Evolutionary conservation across 805 yeast genomes (phyloP).

Genomic region (Phaffomyces thermotolerans): DNA sequence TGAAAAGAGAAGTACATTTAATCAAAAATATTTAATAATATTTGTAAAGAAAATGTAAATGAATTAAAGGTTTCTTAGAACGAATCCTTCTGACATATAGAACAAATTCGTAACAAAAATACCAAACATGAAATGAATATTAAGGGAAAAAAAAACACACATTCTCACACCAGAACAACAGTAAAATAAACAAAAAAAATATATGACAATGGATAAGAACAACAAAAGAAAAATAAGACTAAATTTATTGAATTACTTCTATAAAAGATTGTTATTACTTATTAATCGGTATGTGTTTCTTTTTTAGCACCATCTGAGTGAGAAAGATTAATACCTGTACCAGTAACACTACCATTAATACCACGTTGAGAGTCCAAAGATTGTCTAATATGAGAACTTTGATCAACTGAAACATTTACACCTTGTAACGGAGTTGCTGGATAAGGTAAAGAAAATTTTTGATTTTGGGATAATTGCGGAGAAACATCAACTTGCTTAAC

Average conservation of each 20-base stretch:
- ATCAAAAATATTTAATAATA: background rate
- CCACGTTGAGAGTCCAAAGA: constrained; percentile 8
- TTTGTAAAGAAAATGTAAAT: no score
- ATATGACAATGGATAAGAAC: background rate
- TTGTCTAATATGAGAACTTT: constrained; percentile 1
- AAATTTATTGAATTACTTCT: no score
- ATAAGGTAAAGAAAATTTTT: constrained; percentile 10
- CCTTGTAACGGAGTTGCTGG: constrained; percentile 5
- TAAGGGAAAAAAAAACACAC: background rate
- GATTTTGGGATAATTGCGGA: constrained; percentile 11
- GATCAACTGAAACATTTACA: constrained; percentile 1
- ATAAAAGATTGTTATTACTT: background rate
- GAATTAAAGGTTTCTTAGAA: no score
- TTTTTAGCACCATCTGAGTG: constrained; percentile 17
- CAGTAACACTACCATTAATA: background rate
- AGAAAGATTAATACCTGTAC: constrained; percentile 2
- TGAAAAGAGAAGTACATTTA: background rate
- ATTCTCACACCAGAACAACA: background rate
- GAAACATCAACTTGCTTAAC: constrained; percentile 14
- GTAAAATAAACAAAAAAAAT: background rate
- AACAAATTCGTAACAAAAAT: background rate
- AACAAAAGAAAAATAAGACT: no score
- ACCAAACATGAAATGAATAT: no score
- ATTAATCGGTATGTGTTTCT: constrained; percentile 19
- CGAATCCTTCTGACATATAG: background rate